phyloP scores from a whole-genome alignment of 2,329 filamentous ascomycete genomes.

The Cladosporium phlei region DNA sequence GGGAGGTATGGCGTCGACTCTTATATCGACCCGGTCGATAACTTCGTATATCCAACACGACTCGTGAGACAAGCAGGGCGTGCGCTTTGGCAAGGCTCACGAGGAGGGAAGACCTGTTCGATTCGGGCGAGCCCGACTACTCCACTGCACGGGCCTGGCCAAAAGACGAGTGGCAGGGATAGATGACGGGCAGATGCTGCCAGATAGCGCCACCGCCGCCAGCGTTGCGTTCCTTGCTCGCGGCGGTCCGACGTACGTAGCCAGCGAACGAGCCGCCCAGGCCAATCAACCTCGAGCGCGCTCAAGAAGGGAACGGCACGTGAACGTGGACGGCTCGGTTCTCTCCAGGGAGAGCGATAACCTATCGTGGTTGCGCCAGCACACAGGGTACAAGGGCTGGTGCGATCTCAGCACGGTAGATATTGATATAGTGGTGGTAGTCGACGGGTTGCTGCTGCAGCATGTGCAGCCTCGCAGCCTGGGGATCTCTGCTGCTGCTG shows the following conservation, averaged over 20 bases:
- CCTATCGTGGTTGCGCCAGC: constrained; percentile 11
- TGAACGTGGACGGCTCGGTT: constrained; percentile 13
- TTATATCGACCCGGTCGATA: constrained; percentile 12
- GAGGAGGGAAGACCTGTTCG: too few relatives aligned
- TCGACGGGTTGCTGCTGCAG: constrained; percentile 8
- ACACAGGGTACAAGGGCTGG: constrained; percentile 2
- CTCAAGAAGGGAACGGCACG: constrained; percentile 11
- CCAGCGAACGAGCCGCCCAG: constrained; percentile 6
- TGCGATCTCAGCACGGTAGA: not conserved
- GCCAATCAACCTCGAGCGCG: constrained; percentile 3
- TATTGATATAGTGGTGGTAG: not conserved
- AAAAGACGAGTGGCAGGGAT: constrained; percentile 9
- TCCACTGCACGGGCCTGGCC: constrained; percentile 7
- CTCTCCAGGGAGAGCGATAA: too few relatives aligned
- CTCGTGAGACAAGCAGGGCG: constrained; percentile 9
- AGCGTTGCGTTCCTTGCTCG: constrained; percentile 14
- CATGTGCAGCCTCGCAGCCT: constrained; percentile 6
- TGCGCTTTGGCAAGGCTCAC: not conserved
- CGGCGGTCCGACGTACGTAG: constrained; percentile 13
- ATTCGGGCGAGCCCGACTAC: constrained; percentile 2
- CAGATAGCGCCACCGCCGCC: constrained; percentile 12
- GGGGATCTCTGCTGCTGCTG: constrained; percentile 2
- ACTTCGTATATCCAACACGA: constrained; percentile 6
- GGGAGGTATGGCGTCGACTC: constrained; percentile 2
- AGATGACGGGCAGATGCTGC: constrained; percentile 13